Conservation (phyloP, 2,329 filamentous ascomycete species). For the Trichoderma guizhouense region DNA sequence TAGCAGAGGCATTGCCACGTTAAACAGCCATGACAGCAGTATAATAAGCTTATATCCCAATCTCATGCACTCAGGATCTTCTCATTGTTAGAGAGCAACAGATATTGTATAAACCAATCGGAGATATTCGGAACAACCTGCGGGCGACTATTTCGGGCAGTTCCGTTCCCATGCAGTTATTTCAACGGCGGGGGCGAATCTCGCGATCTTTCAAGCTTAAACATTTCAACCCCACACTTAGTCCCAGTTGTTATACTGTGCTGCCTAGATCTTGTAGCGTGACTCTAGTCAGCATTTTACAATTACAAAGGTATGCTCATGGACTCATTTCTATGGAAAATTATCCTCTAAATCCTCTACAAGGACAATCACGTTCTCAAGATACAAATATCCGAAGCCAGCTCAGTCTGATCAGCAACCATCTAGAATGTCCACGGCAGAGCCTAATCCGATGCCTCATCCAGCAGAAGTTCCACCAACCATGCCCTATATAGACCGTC, state of each 20-base stretch:
- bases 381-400: neutral
- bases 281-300: neutral
- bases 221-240: neutral
- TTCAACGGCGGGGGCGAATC: neutral
- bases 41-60: neutral
- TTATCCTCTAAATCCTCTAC: neutral
- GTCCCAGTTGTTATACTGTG: neutral
- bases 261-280: neutral
- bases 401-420: neutral
- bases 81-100: neutral
- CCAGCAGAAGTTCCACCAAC: neutral
- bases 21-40: neutral
- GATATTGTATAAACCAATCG: neutral
- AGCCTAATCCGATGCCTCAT: neutral
- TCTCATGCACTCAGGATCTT: fast-evolving
- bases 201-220: neutral
- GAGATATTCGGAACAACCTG: neutral
- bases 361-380: too few relatives aligned
- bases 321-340: neutral
- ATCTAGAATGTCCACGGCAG: neutral
- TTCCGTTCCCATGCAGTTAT: neutral
- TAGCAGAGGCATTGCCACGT: too few relatives aligned
- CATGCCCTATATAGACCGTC: neutral
- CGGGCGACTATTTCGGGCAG: neutral
- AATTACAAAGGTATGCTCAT: neutral